Evolutionary conservation across 2,329 filamentous ascomycete genomes (phyloP), one percentile per base, ranked within the genome.

Genomic region (Verticillium nubilum): DNA sequence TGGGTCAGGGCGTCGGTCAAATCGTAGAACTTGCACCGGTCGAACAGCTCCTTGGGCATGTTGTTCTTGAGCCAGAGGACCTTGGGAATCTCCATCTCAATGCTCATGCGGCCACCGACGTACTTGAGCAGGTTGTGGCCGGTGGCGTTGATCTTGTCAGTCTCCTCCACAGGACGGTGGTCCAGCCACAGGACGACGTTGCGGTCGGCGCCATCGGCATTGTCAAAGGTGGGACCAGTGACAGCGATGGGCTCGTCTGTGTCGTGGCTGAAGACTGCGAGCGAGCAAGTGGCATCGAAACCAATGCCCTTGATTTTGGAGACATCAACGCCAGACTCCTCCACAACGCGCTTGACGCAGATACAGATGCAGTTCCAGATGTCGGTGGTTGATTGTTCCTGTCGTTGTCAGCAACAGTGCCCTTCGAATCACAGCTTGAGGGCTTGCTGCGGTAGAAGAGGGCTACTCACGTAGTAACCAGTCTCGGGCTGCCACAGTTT

Each of bases 31-130:
- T 97, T 97, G 86, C 93, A 97, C 63, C 89, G 87, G 59, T 88
- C 87, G 69, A 98, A 99, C 17, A 95, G 80, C 68, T 97, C 91
- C 59, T 89, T 83, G 2, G 95, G 90, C 95, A 99, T 98, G 77
- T 98, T 86, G 76, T 97, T 97, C 83, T 98, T 98, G 71, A 99
- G 83, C 95, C 95, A 99, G 60, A 98, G 82, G 1, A 97, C 91
- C 78, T 99, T 99, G 64, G 95, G 95, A 59, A 99, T 96, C 74
- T 99, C 95, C 95, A 99, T 99, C 80, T 99, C 95, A 65, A 97
- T 94, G 72, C 92, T 97, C 95, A 99, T 99, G 73, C 90, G 94
- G 64, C 95, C 95, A 67, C 95, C 95, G 19, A 99, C 95, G 71
- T 99, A 99, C 69, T 92, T 90, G 61, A 99, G 85, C 58, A 99